Base-by-base conservation (phyloP, 345 rosid species). In the Diplotaxis tenuifolia region DNA sequence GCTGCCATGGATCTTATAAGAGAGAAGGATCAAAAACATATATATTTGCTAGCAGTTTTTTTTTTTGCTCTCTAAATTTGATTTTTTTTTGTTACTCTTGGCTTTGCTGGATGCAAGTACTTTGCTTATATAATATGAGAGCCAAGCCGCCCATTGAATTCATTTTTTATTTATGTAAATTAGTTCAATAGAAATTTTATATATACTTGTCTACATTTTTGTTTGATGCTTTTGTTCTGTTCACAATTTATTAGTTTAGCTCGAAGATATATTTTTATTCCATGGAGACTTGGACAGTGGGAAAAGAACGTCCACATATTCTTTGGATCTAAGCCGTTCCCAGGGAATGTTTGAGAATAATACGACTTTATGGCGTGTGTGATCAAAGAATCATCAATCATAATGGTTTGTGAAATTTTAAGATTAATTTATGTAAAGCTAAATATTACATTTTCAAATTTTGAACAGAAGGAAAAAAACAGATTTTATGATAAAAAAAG, bases 1-100 rank as follows among this genome's bases (percentile, higher is more conserved):
- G 86, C 81, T 83, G 87, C 81, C 83, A 88, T 88, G 58, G n/a
- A 21, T 53, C 28, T 53, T 50, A 7, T 0, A 50, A 15, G 64
- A 79, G 56, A 79, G 79, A 84, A 82, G 87, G 82, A 75, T 54
- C 62, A 68, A 83, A 87, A 83, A 86, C 61, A 68, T 79, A n/a
- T n/a, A n/a, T n/a, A n/a, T n/a, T n/a, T n/a, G n/a, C 21, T n/a
- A 31, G 6, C 60, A 12, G 1, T 38, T 38, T 58, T 62, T 62
- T 5, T 32, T 6, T 40, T 7, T 7, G 11, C 62, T 57, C 55
- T 18, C 21, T 52, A 25, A 52, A 10, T 20, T 53, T 47, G 53
- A 25, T 60, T 18, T 28, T 31, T 32, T 58, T 38, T 79, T 74
- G 81, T 72, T 79, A 9, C 84, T 83, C 80, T 65, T 81, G 89